Base-by-base conservation (phyloP, 257 asterid species). In the Solanum lycopersicoides region DNA sequence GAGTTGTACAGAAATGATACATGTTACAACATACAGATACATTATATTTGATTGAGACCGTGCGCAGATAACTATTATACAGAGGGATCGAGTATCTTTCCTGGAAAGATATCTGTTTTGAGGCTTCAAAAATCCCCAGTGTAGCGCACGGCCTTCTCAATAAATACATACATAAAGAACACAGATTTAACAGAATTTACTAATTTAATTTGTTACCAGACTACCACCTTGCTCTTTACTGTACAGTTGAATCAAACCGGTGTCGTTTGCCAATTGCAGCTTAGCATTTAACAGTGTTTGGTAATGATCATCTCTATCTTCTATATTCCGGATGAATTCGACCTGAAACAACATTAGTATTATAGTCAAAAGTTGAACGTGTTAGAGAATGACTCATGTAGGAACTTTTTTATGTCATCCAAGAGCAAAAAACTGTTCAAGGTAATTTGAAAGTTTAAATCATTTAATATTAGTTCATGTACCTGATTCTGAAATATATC, bases 401-500 rank as follows among this genome's bases (percentile, higher is more conserved):
- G 37, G 10, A 44, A 72, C 39, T 86, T 68, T 39, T 30, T 63
- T 59, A 39, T 32, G 53, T 86, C 84, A 86, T 35, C 32, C 25
- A 69, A 12, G 21, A 10, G n/a, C 63, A n/a, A 25, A 71, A 18
- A 44, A 77, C n/a, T 23, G 37, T 76, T n/a, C 59, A 42, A n/a
- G 21, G 83, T 34, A 76, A 42, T 42, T 42, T 30, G 21, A 25
- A 75, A 50, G 41, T 35, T 87, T 32, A 13, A 47, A 80, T 16
- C 34, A 80, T 47, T 80, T 47, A 47, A 47, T 30, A 30, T 47
- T 47, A 47, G 85, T 47, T 80, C 60, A 25, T 68, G 34, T 86
- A 95, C 98, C 99, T 96, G 99, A 73, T 92, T 91, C 90, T 96
- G 98, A 90, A 96, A 94, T 88, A 93, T 88, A 89, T 93, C 93